Base-by-base conservation (phyloP, 108 stramenopile species). In the Pelagomonas calceolata region DNA sequence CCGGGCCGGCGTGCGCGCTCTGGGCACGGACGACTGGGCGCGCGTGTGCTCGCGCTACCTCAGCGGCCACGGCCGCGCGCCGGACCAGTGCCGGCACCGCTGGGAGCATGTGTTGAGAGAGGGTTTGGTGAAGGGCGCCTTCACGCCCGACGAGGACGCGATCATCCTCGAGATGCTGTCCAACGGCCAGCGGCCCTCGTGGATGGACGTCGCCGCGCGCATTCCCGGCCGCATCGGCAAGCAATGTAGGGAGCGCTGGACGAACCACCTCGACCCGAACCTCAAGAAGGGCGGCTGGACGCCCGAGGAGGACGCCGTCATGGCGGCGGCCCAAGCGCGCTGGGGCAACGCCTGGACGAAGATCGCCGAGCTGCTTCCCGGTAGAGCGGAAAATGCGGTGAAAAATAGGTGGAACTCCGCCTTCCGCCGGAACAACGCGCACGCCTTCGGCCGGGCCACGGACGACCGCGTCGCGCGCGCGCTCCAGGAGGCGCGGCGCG, bases 221-320 rank as follows among this genome's bases (percentile, higher is more conserved):
- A 79, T 97, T 1, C 96, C 96, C n/a, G 98, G 96, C 0, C 75
- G 98, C 43, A 92, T 95, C 70, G 98, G 98, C 29, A 99, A 99
- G 85, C 96, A 98, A 74, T 98, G 96, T 75, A 87, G 98, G 39
- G 98, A 99, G 80, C 91, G 87, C n/a, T 87, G 86, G 86, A 83
- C 83, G 75, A 86, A 86, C 74, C 86, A 87, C 64, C 82, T 87
- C 14, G 80, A 85, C 77, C 86, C 86, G 16, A 64, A 69, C 69
- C 80, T 87, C 37, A 80, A 81, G 39, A 80, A 82, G 66, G 80
- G 64, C 15, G 76, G 76, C 35, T 87, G 86, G 86, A 85, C 75
- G n/a, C 69, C 66, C 36, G 84, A 85, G 37, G 86, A 87, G 72
- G 85, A 87, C 36, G 65, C 39, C 18, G 80, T 86, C 36, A 66